These are phyloP conservation scores for Alternaria infectoria DNA, from an alignment of 2,329 filamentous ascomycete species.

Conservation along the genomic window DNA sequence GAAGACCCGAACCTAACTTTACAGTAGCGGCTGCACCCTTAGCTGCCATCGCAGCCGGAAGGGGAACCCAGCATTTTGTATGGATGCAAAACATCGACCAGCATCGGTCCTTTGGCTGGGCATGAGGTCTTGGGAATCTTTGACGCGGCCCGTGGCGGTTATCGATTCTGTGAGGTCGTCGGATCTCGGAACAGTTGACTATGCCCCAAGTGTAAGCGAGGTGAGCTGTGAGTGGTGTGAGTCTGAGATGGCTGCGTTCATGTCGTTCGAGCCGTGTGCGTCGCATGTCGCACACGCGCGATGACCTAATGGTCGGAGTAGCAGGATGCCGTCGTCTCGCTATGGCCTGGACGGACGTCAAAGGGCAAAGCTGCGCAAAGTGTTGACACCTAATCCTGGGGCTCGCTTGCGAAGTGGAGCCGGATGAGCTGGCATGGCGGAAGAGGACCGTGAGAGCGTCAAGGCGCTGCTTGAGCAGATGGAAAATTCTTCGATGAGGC, in stretches of 20 bases:
- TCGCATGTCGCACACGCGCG: slow-evolving; percentile 3
- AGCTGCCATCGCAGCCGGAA: slow-evolving; percentile 5
- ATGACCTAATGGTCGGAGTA: slow-evolving; percentile 27
- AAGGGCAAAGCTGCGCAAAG: slow-evolving; percentile 8
- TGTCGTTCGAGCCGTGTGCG: slow-evolving; percentile 19
- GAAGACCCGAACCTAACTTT: slow-evolving; percentile 3
- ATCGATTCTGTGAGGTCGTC: slow-evolving; percentile 4
- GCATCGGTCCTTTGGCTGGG: slow-evolving; percentile 2
- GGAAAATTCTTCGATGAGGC: slow-evolving; percentile 5
- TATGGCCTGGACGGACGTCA: slow-evolving; percentile 19
- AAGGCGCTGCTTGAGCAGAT: not conserved
- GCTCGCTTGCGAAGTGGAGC: slow-evolving; percentile 24
- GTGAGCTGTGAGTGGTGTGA: slow-evolving; percentile 27
- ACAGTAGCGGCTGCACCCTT: slow-evolving; percentile 6
- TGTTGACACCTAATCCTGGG: slow-evolving; percentile 8
- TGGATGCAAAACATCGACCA: not conserved
- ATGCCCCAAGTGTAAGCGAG: slow-evolving; percentile 5
- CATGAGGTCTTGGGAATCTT: not conserved
- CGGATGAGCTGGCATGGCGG: slow-evolving; percentile 20
- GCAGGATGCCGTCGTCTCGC: slow-evolving; percentile 21
- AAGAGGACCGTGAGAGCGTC: slow-evolving; percentile 7
- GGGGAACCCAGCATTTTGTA: not conserved
- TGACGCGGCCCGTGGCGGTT: slow-evolving; percentile 8
- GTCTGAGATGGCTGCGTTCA: slow-evolving; percentile 25
- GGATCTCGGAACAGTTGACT: slow-evolving; percentile 16